Percentiles rank a stretch among this genome's conserved stretches.
Conservation (phyloP, 805 yeast genomes). For the Metschnikowia shivogae region DNA sequence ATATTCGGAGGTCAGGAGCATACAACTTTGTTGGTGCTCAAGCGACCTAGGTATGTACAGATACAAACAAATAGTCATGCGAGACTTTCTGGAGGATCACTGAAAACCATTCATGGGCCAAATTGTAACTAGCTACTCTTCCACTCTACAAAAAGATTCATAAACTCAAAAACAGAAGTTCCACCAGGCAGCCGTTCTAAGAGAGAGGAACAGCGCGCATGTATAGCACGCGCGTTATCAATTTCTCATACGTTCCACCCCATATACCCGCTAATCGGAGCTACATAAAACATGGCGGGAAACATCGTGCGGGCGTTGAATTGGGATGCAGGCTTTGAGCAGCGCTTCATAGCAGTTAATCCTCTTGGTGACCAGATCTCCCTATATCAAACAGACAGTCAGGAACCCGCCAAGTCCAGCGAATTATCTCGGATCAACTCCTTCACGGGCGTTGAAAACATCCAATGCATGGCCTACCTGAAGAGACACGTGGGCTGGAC, state of each 20-base stretch:
- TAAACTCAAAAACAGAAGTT: too few relatives aligned
- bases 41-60: background rate
- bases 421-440: constrained; percentile 50
- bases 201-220: too few relatives aligned
- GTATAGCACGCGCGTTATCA: too few relatives aligned
- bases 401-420: constrained; percentile 46
- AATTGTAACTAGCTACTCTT: too few relatives aligned
- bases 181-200: too few relatives aligned
- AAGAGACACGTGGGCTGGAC: constrained; percentile 51
- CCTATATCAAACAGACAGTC: constrained; percentile 40
- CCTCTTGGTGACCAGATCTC: constrained; percentile 80
- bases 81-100: too few relatives aligned
- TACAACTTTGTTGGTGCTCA: constrained; percentile 10
- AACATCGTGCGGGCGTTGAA: constrained; percentile 52
- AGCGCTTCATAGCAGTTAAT: constrained; percentile 61
- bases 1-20: constrained; percentile 12
- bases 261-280: background rate
- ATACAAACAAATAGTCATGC: background rate
- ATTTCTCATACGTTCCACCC: too few relatives aligned
- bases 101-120: too few relatives aligned
- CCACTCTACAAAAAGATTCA: too few relatives aligned
- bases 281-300: constrained; percentile 45
- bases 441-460: constrained; percentile 60
- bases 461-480: constrained; percentile 66
- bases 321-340: constrained; percentile 57